Conservation (phyloP, 2,329 filamentous ascomycete species). For the Colletotrichum sp. region DNA sequence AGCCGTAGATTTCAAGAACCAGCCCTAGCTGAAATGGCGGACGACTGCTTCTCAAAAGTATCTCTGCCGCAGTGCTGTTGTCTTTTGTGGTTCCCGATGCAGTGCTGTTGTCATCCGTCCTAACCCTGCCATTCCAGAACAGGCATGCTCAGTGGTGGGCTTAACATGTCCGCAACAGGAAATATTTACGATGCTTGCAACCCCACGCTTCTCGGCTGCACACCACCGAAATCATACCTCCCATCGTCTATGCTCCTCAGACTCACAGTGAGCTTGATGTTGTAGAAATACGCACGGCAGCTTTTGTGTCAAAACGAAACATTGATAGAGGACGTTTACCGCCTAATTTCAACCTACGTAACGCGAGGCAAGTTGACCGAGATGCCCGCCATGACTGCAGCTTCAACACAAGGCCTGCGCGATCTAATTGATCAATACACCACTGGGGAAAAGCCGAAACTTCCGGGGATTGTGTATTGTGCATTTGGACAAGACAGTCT, state of each 20-base stretch:
- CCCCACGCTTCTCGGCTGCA: neutral
- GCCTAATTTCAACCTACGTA: neutral
- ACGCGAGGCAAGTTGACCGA: neutral
- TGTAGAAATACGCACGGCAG: neutral
- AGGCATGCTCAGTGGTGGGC: neutral
- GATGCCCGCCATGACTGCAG: neutral
- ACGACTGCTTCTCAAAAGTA: neutral
- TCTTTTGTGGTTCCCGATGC: neutral
- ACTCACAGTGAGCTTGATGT: neutral
- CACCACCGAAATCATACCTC: neutral
- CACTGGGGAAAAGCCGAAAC: neutral
- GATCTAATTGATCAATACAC: constrained; percentile 9
- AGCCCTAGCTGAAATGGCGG: neutral
- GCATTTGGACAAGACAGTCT: neutral
- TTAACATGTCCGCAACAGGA: neutral
- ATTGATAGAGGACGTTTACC: neutral
- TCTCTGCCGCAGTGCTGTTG: neutral
- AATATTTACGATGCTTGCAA: neutral
- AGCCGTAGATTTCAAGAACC: neutral
- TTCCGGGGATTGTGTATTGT: neutral
- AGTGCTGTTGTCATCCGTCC: neutral
- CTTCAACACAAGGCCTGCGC: neutral
- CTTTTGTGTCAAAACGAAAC: neutral
- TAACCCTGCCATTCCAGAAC: neutral
- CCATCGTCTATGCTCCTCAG: neutral